Evolutionary conservation across 257 asterid genomes (phyloP), one percentile per base, ranked within the genome.

Genomic region (Nicotiana obtusifolia): DNA sequence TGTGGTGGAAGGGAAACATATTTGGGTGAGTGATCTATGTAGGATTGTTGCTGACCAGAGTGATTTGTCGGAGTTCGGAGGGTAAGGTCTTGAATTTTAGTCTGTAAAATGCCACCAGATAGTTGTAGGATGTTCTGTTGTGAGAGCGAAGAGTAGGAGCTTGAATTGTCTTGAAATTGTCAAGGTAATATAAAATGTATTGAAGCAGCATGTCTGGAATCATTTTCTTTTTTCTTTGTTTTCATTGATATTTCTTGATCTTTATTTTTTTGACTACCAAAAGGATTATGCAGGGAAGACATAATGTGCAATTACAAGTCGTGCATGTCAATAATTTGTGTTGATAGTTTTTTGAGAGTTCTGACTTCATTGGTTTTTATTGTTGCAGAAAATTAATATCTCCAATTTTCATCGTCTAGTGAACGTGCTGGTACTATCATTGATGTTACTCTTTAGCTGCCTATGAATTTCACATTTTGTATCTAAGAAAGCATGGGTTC

Each of bases 401-500:
- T 33, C 4, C 56, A 20, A 6, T 76, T 64, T 17, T 67, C 2
- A 33, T 17, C 20, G 60, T 85, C 82, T 81, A 67, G 84, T 77
- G 78, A 68, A 35, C 24, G 22, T 64, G 76, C 81, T 67, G 82
- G 35, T 80, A 69, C 62, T 69, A 53, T 76, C 28, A 28, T 76
- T 68, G 66, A 73, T 64, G 80, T 65, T 78, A 67, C 62, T 78
- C 19, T 41, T 35, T 53, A 71, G 80, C 80, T 83, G 82, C 82
- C 69, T 52, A n/a, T 64, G 81, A 53, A 61, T 59, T 67, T 83
- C 31, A 80, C 73, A 47, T 73, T 80, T 80, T 81, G 77, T 31
- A 69, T 81, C 87, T 85, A 88, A 92, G 84, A 81, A 81, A 89
- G 82, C 80, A 96, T 96, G 99, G 99, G 99, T 33, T 94, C 99